Evolutionary conservation across 352 stramenopile genomes (phyloP).

Genomic region (Globisporangium lucens): DNA sequence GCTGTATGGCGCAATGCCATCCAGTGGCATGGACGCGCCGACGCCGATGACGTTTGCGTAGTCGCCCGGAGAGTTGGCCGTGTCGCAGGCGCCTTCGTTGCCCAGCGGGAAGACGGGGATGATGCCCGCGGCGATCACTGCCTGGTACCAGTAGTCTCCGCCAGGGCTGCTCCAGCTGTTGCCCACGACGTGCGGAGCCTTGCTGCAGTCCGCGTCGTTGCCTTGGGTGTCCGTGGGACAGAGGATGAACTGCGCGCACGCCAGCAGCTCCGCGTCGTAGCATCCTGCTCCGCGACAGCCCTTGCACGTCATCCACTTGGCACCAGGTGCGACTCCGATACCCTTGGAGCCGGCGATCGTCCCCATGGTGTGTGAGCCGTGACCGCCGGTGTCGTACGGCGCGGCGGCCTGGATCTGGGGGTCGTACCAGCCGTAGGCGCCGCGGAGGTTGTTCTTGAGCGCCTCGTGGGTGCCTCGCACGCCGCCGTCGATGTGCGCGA

Average conservation of each 20-base stretch:
- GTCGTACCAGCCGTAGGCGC: constrained; percentile 19
- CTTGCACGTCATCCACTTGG: constrained; percentile 20
- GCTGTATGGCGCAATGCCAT: constrained; percentile 23
- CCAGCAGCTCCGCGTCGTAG: background rate
- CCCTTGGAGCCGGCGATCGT: constrained; percentile 15
- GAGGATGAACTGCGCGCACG: constrained; percentile 12
- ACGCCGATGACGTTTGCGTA: constrained; percentile 33
- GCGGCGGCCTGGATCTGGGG: constrained; percentile 15
- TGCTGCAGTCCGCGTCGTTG: constrained; percentile 10
- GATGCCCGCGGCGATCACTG: constrained; percentile 21
- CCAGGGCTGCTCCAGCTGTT: constrained; percentile 19
- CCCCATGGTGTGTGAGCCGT: constrained; percentile 21
- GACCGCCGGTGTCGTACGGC: constrained; percentile 20
- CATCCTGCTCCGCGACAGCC: constrained; percentile 16
- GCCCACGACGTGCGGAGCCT: constrained; percentile 18
- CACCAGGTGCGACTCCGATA: constrained; percentile 18
- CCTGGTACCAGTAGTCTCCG: constrained; percentile 13
- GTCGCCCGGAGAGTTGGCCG: constrained; percentile 23
- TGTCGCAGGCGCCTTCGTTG: constrained; percentile 24
- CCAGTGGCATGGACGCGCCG: constrained; percentile 21
- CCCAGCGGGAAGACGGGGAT: constrained; percentile 22
- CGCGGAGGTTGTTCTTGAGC: constrained; percentile 19
- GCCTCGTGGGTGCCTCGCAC: constrained; percentile 19
- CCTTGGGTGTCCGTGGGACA: constrained; percentile 3
- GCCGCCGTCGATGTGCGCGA: constrained; percentile 21